Evolutionary conservation across 805 yeast species (phyloP), one percentile per base, ranked within the genome.

Genomic region (Candida fluviatilis): DNA sequence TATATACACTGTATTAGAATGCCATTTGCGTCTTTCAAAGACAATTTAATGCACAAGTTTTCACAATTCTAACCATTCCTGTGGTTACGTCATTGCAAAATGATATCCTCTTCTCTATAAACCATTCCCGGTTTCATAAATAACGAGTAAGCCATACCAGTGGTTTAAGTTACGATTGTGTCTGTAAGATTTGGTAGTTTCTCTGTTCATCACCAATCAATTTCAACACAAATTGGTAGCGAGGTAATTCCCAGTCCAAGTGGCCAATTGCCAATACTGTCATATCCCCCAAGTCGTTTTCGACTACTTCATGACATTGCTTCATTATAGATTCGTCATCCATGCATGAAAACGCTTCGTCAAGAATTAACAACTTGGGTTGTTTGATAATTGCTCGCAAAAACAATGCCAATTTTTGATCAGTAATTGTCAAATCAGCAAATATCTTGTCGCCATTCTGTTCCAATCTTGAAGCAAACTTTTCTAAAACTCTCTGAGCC

Each of bases 311-410:
- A 40, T 66, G 72, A 41, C 73, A 68, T 39, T 50, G 43, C 6
- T 43, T 34, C 54, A 67, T 54, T 26, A 66, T 38, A 31, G 45
- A 50, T 16, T 69, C 75, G 37, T 78, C 81, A 28, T 83, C 85
- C 93, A 91, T 86, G 12, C 89, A 95, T 16, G 95, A 85, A 41
- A 91, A 78, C 0, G 98, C 95, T 64, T 91, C 99, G 59, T 91
- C 99, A 2, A 91, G 65, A 34, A 91, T 82, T 37, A 91, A 66
- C 1, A 91, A 63, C 35, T 77, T 75, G 0, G 99, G 99, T 45
- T 76, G 66, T 56, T 85, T 87, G 30, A 87, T 71, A 13, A 91
- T 53, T 2, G 96, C 83, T 39, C 99, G 69, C 17, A 89, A 61
- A 48, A 93, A 81, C 18, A 91, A 64, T 0, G 79, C 77, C 10